phyloP scores from a whole-genome alignment of 257 asterid genomes.

The Gentiana dahurica region DNA sequence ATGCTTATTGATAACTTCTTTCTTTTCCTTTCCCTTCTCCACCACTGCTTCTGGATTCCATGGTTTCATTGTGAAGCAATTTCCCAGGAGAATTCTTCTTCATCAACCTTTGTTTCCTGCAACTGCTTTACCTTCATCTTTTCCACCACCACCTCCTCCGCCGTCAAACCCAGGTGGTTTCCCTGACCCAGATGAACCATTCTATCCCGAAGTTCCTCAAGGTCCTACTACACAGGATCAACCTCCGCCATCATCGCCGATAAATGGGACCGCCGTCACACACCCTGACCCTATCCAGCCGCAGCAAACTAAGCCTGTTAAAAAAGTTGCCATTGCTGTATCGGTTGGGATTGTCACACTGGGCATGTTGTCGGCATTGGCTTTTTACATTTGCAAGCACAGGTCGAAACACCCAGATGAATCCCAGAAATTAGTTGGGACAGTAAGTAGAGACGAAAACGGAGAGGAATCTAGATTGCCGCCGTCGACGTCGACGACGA shows the following conservation, averaged over 20 bases:
- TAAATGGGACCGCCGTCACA: conserved; percentile 26
- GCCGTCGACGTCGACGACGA: conserved; percentile 29
- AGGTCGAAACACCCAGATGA: conserved; percentile 33
- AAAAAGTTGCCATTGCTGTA: conserved; percentile 53
- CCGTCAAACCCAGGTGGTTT: conserved; percentile 25
- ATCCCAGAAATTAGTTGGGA: conserved; percentile 57
- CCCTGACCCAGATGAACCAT: conserved; percentile 72
- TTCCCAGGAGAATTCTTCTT: conserved; percentile 51
- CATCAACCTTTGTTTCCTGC: conserved; percentile 76
- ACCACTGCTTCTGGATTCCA: conserved; percentile 8
- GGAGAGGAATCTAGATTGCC: conserved; percentile 62
- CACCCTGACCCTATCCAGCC: conserved; percentile 25
- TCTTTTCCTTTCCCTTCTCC: conserved; percentile 13
- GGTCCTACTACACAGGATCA: conserved; percentile 37
- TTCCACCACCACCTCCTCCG: conserved; percentile 9
- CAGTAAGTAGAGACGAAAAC: conserved; percentile 24
- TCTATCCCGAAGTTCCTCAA: conserved; percentile 73
- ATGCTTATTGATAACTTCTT: conserved; percentile 14
- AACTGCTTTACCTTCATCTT: conserved; percentile 38
- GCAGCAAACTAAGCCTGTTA: conserved; percentile 27
- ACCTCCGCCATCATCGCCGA: conserved; percentile 33
- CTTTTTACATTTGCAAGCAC: conserved; percentile 45
- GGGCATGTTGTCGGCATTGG: conserved; percentile 54
- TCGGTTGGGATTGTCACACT: conserved; percentile 49
- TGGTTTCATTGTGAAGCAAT: conserved; percentile 13